These are phyloP conservation scores for Ceratorhiza oryzae-sativae DNA, from an alignment of 1,284 basidiomycete species.

Conservation along the genomic window DNA sequence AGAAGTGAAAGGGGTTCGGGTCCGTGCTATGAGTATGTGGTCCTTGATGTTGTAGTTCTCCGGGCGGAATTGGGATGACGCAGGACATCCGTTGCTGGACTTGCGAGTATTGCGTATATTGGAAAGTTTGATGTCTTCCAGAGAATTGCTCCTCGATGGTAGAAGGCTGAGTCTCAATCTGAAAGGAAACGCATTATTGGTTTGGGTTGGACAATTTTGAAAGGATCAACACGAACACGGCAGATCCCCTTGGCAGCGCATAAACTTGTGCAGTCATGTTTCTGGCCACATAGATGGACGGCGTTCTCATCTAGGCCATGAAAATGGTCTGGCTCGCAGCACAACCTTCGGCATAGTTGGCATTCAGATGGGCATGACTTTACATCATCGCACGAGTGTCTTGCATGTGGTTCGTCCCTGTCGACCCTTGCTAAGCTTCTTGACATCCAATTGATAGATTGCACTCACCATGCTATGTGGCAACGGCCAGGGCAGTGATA, in stretches of 20 bases:
- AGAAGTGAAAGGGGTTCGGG: slow-evolving; percentile 57
- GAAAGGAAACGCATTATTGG: no score
- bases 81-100: slow-evolving; percentile 59
- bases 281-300: slow-evolving; percentile 66
- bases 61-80: slow-evolving; percentile 56
- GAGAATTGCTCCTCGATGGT: slow-evolving; percentile 65
- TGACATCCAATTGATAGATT: no score
- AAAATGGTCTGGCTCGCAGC: slow-evolving; percentile 59
- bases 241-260: slow-evolving; percentile 62
- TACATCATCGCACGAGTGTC: slow-evolving; percentile 58
- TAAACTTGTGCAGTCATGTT: slow-evolving; percentile 56
- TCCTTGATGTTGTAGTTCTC: slow-evolving; percentile 55
- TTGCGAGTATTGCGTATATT: slow-evolving; percentile 53
- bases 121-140: slow-evolving; percentile 57
- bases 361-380: slow-evolving; percentile 62
- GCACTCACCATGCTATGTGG: slow-evolving; percentile 31
- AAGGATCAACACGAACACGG: slow-evolving; percentile 49
- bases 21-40: slow-evolving; percentile 59
- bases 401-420: slow-evolving; percentile 57
- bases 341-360: slow-evolving; percentile 62
- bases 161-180: slow-evolving; percentile 62
- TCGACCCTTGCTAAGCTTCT: not conserved
- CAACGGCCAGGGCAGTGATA: slow-evolving; percentile 58
- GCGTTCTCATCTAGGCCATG: slow-evolving; percentile 56
- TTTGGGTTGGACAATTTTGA: no score